A percentile compares a stretch with the other conserved stretches of the same genome.
Evolutionary conservation across 2,329 filamentous ascomycete genomes (phyloP).

Genomic region (Aspergillus niger): DNA sequence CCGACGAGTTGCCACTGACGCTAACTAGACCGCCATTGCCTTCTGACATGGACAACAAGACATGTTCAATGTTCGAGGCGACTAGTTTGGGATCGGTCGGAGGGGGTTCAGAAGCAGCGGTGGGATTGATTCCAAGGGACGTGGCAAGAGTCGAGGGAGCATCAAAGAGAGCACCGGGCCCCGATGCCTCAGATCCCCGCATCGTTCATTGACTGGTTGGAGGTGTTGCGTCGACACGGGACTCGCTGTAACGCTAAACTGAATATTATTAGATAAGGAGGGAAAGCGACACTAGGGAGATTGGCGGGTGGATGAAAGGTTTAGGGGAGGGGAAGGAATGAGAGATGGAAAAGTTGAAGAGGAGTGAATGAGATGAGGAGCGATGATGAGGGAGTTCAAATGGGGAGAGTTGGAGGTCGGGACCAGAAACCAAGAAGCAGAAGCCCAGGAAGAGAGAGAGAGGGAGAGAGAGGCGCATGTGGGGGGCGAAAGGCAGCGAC

Average conservation of each 20-base stretch:
- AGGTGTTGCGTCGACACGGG: slow-evolving; percentile 12
- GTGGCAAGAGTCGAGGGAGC: slow-evolving; percentile 39
- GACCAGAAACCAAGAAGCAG: not conserved
- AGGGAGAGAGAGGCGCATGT: slow-evolving; percentile 15
- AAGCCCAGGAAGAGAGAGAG: slow-evolving; percentile 1
- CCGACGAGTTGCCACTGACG: slow-evolving; percentile 45
- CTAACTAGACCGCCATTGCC: slow-evolving; percentile 27
- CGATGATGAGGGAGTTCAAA: not conserved
- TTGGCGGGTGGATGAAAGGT: not conserved
- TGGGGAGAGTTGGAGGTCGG: slow-evolving; percentile 2
- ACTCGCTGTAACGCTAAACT: slow-evolving; percentile 11
- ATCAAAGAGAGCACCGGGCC: slow-evolving; percentile 37
- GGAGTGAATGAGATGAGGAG: not conserved
- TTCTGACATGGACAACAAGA: slow-evolving; percentile 28
- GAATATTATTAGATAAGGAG: slow-evolving; percentile 19
- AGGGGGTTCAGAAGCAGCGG: slow-evolving; percentile 19
- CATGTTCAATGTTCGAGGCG: slow-evolving; percentile 44
- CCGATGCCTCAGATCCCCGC: slow-evolving; percentile 44
- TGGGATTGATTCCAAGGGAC: slow-evolving; percentile 31
- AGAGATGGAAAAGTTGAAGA: not conserved
- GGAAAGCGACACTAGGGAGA: slow-evolving; percentile 1
- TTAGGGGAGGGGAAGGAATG: not conserved
- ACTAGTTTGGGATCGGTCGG: slow-evolving; percentile 18
- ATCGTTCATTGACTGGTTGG: slow-evolving; percentile 39
- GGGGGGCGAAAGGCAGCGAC: slow-evolving; percentile 24